These are phyloP conservation scores for Nicotiana otophora DNA, from an alignment of 257 asterid genomes.

Conservation along the genomic window DNA sequence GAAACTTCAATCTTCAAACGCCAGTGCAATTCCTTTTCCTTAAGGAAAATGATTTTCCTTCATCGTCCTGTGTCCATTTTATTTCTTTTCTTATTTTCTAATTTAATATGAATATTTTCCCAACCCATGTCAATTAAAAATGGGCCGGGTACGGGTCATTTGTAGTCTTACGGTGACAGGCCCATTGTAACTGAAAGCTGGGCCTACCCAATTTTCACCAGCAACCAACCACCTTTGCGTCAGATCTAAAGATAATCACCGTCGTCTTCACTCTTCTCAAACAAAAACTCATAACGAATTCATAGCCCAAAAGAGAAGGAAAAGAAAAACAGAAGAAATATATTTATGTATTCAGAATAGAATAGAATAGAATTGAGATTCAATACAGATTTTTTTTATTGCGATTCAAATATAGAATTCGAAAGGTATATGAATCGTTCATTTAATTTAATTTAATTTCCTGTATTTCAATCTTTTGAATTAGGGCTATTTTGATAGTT, in stretches of 20 bases:
- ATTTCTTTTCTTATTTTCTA: too few relatives aligned
- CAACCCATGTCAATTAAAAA: background rate
- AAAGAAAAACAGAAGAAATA: background rate
- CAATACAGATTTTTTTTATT: background rate
- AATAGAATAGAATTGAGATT: background rate
- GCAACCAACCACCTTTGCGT: slow-evolving; percentile 5
- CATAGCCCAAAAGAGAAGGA: background rate
- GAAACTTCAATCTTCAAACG: too few relatives aligned
- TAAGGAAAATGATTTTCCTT: background rate
- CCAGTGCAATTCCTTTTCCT: background rate
- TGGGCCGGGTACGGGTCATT: background rate
- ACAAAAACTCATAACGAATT: background rate
- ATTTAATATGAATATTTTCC: background rate
- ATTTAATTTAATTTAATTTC: background rate
- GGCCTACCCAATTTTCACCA: background rate
- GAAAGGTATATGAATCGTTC: background rate
- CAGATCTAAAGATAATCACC: slow-evolving; percentile 10
- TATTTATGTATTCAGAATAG: background rate
- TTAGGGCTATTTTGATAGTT: background rate
- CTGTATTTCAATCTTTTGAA: background rate
- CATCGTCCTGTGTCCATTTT: background rate
- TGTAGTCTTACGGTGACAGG: background rate
- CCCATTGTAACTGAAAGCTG: background rate
- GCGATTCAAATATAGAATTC: background rate
- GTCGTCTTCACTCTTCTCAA: background rate